Evolutionary conservation across 2,329 filamentous ascomycete species (phyloP).

Genomic region (Xylaria sp.): DNA sequence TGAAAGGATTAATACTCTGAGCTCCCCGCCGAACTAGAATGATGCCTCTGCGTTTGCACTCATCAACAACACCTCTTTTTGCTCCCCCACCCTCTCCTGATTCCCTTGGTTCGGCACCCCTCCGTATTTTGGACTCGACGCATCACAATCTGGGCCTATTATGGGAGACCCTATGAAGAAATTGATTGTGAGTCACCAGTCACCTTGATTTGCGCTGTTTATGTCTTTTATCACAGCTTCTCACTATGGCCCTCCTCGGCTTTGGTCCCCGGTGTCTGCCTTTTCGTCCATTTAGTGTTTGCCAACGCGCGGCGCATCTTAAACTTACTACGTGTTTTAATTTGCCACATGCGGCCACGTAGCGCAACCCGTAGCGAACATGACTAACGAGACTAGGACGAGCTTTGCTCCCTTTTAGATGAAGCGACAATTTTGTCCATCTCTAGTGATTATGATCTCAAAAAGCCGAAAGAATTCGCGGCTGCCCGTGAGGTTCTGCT

Average conservation of each 20-base stretch:
- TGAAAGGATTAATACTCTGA: neutral
- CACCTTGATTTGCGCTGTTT: neutral
- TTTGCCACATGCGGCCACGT: neutral
- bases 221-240: neutral
- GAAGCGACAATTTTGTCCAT: slow-evolving; percentile 81
- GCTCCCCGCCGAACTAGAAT: slow-evolving; percentile 10
- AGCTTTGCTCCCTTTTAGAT: slow-evolving; percentile 80
- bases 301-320: neutral
- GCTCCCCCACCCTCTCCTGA: slow-evolving; percentile 20
- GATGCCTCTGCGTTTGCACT: slow-evolving; percentile 28
- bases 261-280: neutral
- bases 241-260: neutral
- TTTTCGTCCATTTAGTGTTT: neutral
- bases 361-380: neutral
- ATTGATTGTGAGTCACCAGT: slow-evolving; percentile 40
- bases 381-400: slow-evolving; percentile 60
- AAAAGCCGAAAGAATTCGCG: slow-evolving; percentile 60
- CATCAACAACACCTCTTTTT: slow-evolving; percentile 15
- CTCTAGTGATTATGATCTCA: slow-evolving; percentile 75
- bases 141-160: neutral
- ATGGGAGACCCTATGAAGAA: slow-evolving; percentile 39
- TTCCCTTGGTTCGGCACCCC: slow-evolving; percentile 18
- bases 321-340: neutral
- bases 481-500: slow-evolving; percentile 70
- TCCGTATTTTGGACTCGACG: slow-evolving; percentile 4